A percentile compares a stretch with the other conserved stretches of the same genome.
Evolutionary conservation across 192 early-diverging fungal species (phyloP).

Genomic region (Physocladia obscura): DNA sequence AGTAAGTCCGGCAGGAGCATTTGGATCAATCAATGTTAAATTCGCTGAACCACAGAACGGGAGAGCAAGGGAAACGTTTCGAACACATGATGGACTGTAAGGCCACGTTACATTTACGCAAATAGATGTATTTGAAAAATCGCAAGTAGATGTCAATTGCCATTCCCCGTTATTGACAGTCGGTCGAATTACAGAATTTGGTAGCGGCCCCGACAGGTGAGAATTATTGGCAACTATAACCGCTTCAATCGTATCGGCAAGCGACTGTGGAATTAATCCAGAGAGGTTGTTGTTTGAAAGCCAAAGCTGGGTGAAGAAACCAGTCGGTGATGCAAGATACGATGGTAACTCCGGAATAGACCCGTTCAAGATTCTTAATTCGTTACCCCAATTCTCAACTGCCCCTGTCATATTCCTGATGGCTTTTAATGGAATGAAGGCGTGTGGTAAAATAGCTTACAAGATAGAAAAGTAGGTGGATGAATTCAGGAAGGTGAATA

Average conservation of each 20-base stretch:
- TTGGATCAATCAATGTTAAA: conserved; percentile 1
- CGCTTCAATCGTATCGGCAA: neutral
- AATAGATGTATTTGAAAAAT: neutral
- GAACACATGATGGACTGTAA: conserved; percentile 13
- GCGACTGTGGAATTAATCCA: conserved; percentile 7
- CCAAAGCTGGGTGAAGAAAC: neutral
- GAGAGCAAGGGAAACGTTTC: neutral
- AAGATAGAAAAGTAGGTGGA: neutral
- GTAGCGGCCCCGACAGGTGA: conserved; percentile 7
- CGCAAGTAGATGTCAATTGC: neutral
- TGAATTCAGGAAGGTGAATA: neutral
- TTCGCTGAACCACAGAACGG: neutral
- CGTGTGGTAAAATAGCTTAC: neutral
- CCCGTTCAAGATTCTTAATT: neutral
- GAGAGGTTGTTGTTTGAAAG: conserved; percentile 11
- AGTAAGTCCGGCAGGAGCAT: neutral
- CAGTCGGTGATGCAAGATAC: neutral
- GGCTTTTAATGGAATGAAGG: neutral
- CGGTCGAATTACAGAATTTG: neutral
- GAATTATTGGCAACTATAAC: conserved; percentile 1
- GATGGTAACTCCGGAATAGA: neutral
- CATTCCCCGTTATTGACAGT: neutral
- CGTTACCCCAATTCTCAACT: neutral
- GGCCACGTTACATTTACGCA: neutral
- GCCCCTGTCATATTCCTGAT: neutral